A percentile compares a stretch with the other conserved stretches of the same genome.
These are phyloP conservation scores for Paraphaeosphaeria sporulosa DNA, from an alignment of 2,329 filamentous ascomycete genomes.

Conservation along the genomic window DNA sequence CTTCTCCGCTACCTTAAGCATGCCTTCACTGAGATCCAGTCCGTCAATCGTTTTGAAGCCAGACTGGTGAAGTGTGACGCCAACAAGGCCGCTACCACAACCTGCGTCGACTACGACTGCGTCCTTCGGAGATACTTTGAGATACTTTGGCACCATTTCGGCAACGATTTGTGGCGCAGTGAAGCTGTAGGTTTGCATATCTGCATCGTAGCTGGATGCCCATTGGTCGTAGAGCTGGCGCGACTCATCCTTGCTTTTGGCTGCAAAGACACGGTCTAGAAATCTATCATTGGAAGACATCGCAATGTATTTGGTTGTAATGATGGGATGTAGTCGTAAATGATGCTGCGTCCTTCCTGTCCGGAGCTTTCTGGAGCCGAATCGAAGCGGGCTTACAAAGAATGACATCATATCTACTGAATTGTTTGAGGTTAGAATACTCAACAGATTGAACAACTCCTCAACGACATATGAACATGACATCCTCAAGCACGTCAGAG, in stretches of 20 bases:
- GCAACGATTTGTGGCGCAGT: slow-evolving; percentile 52
- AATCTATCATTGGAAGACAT: slow-evolving; percentile 18
- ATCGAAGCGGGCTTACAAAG: background rate
- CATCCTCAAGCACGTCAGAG: too few species aligned
- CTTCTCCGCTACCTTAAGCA: slow-evolving; percentile 61
- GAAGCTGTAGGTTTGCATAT: slow-evolving; percentile 52
- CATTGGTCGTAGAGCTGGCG: slow-evolving; percentile 56
- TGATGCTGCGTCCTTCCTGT: background rate
- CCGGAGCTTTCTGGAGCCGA: background rate
- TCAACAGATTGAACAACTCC: too few species aligned
- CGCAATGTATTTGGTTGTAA: background rate
- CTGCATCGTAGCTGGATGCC: slow-evolving; percentile 55
- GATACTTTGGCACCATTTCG: slow-evolving; percentile 26
- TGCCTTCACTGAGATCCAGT: slow-evolving; percentile 60
- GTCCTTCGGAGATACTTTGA: slow-evolving; percentile 24
- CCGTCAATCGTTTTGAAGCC: slow-evolving; percentile 60
- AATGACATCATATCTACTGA: background rate
- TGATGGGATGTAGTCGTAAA: background rate
- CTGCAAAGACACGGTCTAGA: slow-evolving; percentile 51
- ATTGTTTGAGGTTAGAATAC: too few species aligned
- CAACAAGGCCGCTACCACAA: slow-evolving; percentile 65
- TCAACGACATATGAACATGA: too few species aligned
- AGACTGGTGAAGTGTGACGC: slow-evolving; percentile 54
- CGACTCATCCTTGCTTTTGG: slow-evolving; percentile 46
- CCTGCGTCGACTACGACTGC: slow-evolving; percentile 60